These are phyloP conservation scores for Auricularia cornea DNA, from an alignment of 768 basidiomycete genomes.

Conservation along the genomic window DNA sequence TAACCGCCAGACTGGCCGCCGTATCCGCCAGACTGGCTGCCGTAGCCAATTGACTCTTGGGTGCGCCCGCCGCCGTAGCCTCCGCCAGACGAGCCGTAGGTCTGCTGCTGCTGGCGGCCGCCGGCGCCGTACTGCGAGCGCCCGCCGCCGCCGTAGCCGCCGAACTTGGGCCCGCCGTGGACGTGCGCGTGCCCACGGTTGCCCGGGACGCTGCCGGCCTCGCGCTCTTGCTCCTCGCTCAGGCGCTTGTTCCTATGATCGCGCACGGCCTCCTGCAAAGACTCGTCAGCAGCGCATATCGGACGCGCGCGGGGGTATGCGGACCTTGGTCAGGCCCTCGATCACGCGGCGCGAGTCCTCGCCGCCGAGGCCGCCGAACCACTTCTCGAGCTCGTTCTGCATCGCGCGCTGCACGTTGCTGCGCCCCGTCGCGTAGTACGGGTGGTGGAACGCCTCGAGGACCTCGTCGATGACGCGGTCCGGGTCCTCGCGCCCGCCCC, in stretches of 20 bases:
- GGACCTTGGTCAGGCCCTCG: conserved; percentile 44
- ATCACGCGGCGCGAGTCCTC: conserved; percentile 39
- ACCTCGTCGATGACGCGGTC: not conserved
- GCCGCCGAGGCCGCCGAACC: conserved; percentile 40
- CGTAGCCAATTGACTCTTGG: not conserved
- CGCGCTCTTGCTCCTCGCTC: conserved; percentile 33
- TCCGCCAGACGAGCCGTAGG: not conserved
- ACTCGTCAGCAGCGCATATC: not conserved
- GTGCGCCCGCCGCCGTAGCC: conserved; percentile 5
- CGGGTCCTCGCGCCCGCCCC: conserved; percentile 19
- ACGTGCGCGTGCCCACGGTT: not conserved
- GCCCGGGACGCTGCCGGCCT: not conserved
- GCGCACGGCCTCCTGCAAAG: conserved; percentile 41
- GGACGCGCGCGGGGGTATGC: conserved; percentile 1
- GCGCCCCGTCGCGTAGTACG: conserved; percentile 48
- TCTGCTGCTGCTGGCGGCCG: not conserved
- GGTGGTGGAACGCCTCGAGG: conserved; percentile 57
- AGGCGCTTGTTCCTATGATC: conserved; percentile 50
- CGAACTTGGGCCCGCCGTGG: not conserved
- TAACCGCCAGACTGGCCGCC: not conserved
- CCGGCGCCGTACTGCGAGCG: not conserved
- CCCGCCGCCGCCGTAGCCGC: not conserved
- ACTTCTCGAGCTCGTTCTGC: conserved; percentile 47
- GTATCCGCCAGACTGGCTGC: not conserved
- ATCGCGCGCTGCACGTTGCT: conserved; percentile 52